A percentile compares a stretch with the other conserved stretches of the same genome.
These are phyloP conservation scores for Harringtonia aguacate DNA, from an alignment of 2,329 filamentous ascomycete genomes.

Conservation along the genomic window DNA sequence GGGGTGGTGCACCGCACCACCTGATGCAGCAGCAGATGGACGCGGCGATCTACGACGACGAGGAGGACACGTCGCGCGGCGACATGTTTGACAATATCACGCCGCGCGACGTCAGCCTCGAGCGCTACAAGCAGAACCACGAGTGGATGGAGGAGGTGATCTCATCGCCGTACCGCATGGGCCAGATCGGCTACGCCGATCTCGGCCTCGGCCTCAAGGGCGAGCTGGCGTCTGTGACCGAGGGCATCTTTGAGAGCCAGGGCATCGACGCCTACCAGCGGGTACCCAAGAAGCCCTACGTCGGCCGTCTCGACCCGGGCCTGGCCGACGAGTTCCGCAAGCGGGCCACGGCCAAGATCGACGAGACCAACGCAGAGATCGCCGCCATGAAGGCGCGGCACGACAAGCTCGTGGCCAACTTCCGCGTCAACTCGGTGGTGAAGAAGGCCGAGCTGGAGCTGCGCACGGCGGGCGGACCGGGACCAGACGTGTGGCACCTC, in stretches of 20 bases:
- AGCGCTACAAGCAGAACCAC: constrained; percentile 87
- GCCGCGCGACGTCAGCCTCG: constrained; percentile 77
- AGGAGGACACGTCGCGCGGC: constrained; percentile 77
- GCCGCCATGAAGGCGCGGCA: constrained; percentile 76
- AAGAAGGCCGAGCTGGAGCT: constrained; percentile 68
- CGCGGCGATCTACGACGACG: constrained; percentile 54
- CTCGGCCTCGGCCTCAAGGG: constrained; percentile 78
- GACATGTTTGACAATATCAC: constrained; percentile 87
- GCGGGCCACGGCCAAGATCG: constrained; percentile 61
- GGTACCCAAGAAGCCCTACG: constrained; percentile 46
- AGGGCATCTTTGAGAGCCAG: constrained; percentile 68
- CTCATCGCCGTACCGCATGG: constrained; percentile 76
- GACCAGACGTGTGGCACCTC: constrained; percentile 48
- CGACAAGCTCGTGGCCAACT: constrained; percentile 60
- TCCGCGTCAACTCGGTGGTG: constrained; percentile 60
- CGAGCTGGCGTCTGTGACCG: constrained; percentile 69
- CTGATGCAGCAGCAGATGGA: constrained; percentile 6
- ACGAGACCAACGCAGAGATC: constrained; percentile 68
- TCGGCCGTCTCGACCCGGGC: constrained; percentile 59
- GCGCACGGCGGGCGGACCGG: constrained; percentile 47
- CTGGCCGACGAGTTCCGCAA: constrained; percentile 77
- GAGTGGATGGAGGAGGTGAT: constrained; percentile 99
- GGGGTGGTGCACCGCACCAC: constrained; percentile 16
- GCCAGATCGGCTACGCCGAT: constrained; percentile 77
- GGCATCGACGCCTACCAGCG: constrained; percentile 34